Evolutionary conservation across 2,329 filamentous ascomycete species (phyloP).

Genomic region (Conoideocrella luteorostrata): DNA sequence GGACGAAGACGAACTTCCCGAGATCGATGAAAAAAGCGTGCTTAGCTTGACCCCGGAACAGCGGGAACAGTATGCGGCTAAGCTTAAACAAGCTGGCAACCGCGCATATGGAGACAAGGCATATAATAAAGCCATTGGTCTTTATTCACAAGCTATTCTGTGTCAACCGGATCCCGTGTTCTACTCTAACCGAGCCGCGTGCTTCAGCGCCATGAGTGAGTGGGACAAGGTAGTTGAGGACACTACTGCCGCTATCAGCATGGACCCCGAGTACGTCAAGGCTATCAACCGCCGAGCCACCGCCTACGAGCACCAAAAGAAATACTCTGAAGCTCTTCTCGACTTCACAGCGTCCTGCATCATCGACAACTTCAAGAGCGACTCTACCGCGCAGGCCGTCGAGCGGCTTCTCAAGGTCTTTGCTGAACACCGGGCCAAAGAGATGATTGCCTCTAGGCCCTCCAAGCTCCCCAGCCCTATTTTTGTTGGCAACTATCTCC

Average conservation of each 20-base stretch:
- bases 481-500: slow-evolving; percentile 97
- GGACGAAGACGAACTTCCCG: slow-evolving; percentile 61
- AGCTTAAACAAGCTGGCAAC: slow-evolving; percentile 93
- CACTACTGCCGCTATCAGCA: slow-evolving; percentile 86
- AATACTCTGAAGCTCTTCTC: slow-evolving; percentile 88
- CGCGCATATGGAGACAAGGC: slow-evolving; percentile 93
- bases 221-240: slow-evolving; percentile 98
- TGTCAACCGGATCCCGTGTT: slow-evolving; percentile 98
- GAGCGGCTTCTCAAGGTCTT: slow-evolving; percentile 95
- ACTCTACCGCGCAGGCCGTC: slow-evolving; percentile 79
- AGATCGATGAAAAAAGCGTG: slow-evolving; percentile 54
- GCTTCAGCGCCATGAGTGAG: slow-evolving; percentile 86
- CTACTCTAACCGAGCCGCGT: slow-evolving; percentile 97
- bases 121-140: slow-evolving; percentile 85
- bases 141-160: slow-evolving; percentile 92
- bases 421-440: slow-evolving; percentile 87
- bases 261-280: slow-evolving; percentile 96
- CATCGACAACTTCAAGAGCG: slow-evolving; percentile 94
- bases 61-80: slow-evolving; percentile 78
- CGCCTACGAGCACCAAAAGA: slow-evolving; percentile 88
- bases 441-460: slow-evolving; percentile 76
- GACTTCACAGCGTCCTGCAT: slow-evolving; percentile 99
- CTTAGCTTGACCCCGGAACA: slow-evolving; percentile 52
- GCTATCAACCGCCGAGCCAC: slow-evolving; percentile 93
- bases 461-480: slow-evolving; percentile 91